Percentiles rank a stretch among this genome's conserved stretches.
Conservation (phyloP, 2,329 filamentous ascomycete genomes). For the Stagonosporopsis cucurbitacearum region DNA sequence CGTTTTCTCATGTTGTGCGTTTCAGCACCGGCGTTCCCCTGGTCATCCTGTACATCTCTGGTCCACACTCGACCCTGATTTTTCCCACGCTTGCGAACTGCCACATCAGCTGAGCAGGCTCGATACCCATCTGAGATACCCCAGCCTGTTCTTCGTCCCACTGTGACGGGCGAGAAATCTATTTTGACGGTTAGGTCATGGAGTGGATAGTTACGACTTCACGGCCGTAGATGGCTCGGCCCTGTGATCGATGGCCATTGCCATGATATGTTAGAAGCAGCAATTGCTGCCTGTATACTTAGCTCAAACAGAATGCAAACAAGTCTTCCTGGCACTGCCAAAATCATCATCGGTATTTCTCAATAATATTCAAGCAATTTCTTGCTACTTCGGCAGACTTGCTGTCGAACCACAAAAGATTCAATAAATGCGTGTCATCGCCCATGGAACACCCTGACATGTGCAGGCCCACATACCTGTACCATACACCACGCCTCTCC, state of each 20-base stretch:
- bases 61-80: conserved; percentile 6
- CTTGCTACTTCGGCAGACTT: not conserved
- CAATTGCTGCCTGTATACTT: conserved; percentile 12
- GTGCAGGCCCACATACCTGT: conserved; percentile 7
- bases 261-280: conserved; percentile 8
- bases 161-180: conserved; percentile 22
- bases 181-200: conserved; percentile 15
- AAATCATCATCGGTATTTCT: not conserved
- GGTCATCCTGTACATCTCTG: conserved; percentile 6
- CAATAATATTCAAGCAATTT: not conserved
- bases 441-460: conserved; percentile 7
- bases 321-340: not conserved
- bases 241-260: conserved; percentile 17
- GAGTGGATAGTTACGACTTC: conserved; percentile 13
- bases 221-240: conserved; percentile 17
- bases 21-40: conserved; percentile 27
- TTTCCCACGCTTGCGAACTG: conserved; percentile 8
- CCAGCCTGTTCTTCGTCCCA: conserved; percentile 24
- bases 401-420: conserved; percentile 2
- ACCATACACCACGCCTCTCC: conserved; percentile 6
- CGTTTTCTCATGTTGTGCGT: conserved; percentile 25
- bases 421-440: conserved; percentile 3
- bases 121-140: conserved; percentile 38
- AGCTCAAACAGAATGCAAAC: conserved; percentile 8
- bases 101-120: conserved; percentile 18